Conservation (phyloP, 1,284 basidiomycete genomes). For the Ceratobasidium sp. region DNA sequence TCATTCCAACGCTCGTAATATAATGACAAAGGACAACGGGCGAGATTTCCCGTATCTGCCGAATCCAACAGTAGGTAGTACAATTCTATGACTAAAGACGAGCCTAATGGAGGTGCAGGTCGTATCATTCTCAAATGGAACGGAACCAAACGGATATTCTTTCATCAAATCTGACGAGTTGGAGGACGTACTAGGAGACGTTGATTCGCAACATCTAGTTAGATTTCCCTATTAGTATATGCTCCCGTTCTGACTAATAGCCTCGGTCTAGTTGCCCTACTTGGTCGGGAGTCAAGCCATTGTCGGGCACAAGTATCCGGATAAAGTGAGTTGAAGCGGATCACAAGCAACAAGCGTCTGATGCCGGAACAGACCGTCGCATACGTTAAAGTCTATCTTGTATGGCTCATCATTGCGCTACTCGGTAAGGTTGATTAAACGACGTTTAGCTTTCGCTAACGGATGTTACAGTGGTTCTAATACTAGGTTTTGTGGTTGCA, state of each 20-base stretch:
- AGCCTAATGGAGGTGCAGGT: background rate
- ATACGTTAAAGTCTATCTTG: constrained; percentile 26
- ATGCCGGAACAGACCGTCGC: constrained; percentile 25
- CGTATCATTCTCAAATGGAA: constrained; percentile 18
- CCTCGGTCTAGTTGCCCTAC: constrained; percentile 24
- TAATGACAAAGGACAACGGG: constrained; percentile 37
- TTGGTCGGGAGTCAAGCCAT: constrained; percentile 34
- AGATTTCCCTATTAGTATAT: background rate
- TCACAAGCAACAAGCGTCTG: background rate
- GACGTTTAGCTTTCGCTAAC: background rate
- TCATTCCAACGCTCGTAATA: constrained; percentile 27
- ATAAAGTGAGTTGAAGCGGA: constrained; percentile 28
- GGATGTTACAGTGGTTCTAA: background rate
- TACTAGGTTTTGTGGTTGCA: constrained; percentile 37
- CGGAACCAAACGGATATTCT: constrained; percentile 11
- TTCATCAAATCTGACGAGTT: background rate
- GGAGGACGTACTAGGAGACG: constrained; percentile 22
- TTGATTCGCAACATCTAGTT: constrained; percentile 36
- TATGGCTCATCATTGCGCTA: constrained; percentile 22
- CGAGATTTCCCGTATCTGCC: constrained; percentile 19
- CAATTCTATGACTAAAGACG: background rate
- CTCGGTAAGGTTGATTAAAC: constrained; percentile 16
- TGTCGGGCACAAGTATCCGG: constrained; percentile 20
- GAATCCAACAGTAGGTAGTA: constrained; percentile 36
- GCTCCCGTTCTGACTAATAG: background rate